Conservation (phyloP, 192 early-diverging fungal genomes). For the Endogone sp. region DNA sequence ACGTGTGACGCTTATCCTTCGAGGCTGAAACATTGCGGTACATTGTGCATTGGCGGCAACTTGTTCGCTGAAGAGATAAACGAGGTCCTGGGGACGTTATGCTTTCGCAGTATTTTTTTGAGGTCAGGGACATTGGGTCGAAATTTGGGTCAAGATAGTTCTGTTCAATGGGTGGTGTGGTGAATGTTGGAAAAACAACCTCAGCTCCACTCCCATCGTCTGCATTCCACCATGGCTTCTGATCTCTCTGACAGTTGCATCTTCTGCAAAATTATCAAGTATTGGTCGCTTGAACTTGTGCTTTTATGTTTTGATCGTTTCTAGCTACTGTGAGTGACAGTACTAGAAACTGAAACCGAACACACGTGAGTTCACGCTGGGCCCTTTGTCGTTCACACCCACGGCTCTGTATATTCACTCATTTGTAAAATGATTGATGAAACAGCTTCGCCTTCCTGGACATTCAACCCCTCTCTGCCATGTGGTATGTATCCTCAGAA, state of each 20-base stretch:
- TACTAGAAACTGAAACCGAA: conserved; percentile 68
- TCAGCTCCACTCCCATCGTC: neutral
- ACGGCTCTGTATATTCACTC: neutral
- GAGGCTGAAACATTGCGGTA: too few species aligned
- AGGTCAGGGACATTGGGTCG: too few species aligned
- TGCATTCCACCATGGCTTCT: conserved; percentile 36
- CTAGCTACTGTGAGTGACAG: too few species aligned
- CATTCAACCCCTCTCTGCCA: conserved; percentile 9
- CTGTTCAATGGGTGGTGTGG: too few species aligned
- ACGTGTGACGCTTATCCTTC: too few species aligned
- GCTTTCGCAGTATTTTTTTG: too few species aligned
- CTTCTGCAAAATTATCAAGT: conserved; percentile 87
- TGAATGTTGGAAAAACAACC: neutral
- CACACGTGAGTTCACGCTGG: conserved; percentile 36
- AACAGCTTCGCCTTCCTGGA: conserved; percentile 75
- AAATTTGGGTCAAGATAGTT: too few species aligned
- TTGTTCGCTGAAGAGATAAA: too few species aligned
- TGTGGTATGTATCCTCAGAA: neutral
- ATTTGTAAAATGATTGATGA: neutral
- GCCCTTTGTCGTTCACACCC: neutral
- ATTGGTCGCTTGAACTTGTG: neutral
- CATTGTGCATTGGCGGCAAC: too few species aligned
- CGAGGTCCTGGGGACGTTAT: too few species aligned
- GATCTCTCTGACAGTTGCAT: conserved; percentile 61
- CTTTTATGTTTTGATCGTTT: too few species aligned